Base-by-base conservation (phyloP, 2,329 filamentous ascomycete species). In the Thermomyces lanuginosus region DNA sequence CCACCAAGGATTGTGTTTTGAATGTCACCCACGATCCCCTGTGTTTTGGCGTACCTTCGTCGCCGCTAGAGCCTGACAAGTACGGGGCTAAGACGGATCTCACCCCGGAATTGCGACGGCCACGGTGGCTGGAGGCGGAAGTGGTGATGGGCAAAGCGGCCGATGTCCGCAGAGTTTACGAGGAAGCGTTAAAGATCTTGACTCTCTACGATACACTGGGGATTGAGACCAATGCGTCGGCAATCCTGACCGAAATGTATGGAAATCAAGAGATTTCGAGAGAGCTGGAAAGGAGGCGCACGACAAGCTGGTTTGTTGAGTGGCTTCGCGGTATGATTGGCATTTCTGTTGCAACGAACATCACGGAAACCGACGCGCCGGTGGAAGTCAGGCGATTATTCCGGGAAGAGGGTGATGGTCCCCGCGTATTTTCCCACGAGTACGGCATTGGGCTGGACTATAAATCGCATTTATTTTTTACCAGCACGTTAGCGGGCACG, bases 371-470 rank as follows among this genome's bases (percentile, higher is more conserved):
- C 11, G 44, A 42, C 15, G 36, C 53, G 21, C 42, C 43, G 15
- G 38, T 56, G 2, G n/a, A n/a, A n/a, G n/a, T n/a, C n/a, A n/a
- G n/a, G n/a, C n/a, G n/a, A n/a, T n/a, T n/a, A n/a, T n/a, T n/a
- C n/a, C n/a, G n/a, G n/a, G 41, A 53, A 12, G 33, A 45, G 1
- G 53, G 49, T 5, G 49, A 43, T 8, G 50, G 49, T 3, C n/a
- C n/a, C n/a, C n/a, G n/a, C n/a, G n/a, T n/a, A n/a, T n/a, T n/a
- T n/a, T n/a, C n/a, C n/a, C 60, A 63, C 37, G 64, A 68, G 27
- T 66, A 55, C 29, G 56, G 58, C 3, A 60, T 67, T 8, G 61
- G 62, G 3, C 46, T 67, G 5, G 64, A 68, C 41, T 66, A 63
- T 37, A 51, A 58, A 24, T 61, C 63, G 5, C 46, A 53, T 1